Evolutionary conservation across 176 grass and related monocot genomes (phyloP), one percentile per base, ranked within the genome.

Genomic region (Bothriochloa decipiens): DNA sequence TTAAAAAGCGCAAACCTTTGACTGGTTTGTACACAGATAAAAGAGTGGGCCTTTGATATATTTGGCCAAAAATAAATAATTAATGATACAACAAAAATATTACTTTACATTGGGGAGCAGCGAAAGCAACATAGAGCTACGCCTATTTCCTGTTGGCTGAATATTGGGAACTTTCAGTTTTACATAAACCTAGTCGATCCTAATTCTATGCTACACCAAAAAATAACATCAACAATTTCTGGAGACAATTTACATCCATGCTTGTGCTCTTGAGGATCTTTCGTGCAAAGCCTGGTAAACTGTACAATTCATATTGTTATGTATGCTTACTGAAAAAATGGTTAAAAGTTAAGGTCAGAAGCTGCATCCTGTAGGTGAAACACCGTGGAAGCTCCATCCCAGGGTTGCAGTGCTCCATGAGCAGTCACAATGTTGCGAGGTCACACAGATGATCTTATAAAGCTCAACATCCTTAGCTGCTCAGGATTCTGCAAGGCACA

Each of bases 191-290:
- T 82, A 82, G 41, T 69, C 29, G 29, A 32, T 32, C 35, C 73
- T 86, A 71, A 25, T 82, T 36, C 72, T 86, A 72, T 25, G 74
- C 36, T 81, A 72, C 65, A 72, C 29, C 29, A 63, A 67, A 78
- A 65, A 47, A 85, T 52, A 60, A 33, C 82, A 77, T n/a, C 53
- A 43, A 55, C 35, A 36, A 36, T 71, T 79, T 58, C 28, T 72
- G 8, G 5, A 5, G 65, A 49, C 9, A 84, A 40, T 71, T 9
- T 73, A 50, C 22, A 85, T 75, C 64, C 32, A 47, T 76, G 83
- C 41, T 85, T 60, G 74, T 71, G 83, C 32, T 85, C 27, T 85
- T 77, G 52, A 63, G 29, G 40, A 81, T 68, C 65, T 65, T 39
- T 35, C 52, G 26, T 66, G 41, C 77, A 57, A 28, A 76, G 77